Conservation (phyloP, 2,329 filamentous ascomycete species). For the Diaporthe citrichinensis region DNA sequence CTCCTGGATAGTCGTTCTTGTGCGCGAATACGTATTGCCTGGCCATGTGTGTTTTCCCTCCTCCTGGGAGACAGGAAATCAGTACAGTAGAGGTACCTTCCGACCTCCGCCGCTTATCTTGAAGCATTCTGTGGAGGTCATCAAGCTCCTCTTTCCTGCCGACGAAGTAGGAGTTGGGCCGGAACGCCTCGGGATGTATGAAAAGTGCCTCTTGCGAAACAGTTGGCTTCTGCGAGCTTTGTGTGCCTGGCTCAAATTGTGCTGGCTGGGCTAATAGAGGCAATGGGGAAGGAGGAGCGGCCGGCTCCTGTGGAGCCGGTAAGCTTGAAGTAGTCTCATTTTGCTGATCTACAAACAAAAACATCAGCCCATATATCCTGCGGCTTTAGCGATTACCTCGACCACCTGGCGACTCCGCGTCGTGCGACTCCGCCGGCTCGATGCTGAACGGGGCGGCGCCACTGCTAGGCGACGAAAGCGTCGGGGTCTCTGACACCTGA, state of each 20-base stretch:
- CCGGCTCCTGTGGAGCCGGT: slow-evolving; percentile 21
- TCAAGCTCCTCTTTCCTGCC: slow-evolving; percentile 71
- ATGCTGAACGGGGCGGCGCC: slow-evolving; percentile 28
- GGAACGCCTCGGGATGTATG: slow-evolving; percentile 69
- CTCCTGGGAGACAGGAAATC: slow-evolving; percentile 74
- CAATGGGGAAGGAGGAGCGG: slow-evolving; percentile 41
- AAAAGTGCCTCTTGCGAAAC: slow-evolving; percentile 49
- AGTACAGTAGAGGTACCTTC: slow-evolving; percentile 74
- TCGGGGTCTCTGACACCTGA: background rate
- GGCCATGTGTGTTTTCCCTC: slow-evolving; percentile 78
- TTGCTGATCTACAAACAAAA: slow-evolving; percentile 37
- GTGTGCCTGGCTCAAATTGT: slow-evolving; percentile 3
- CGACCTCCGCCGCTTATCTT: slow-evolving; percentile 67
- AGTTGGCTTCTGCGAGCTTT: slow-evolving; percentile 26
- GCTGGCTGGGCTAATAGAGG: slow-evolving; percentile 35
- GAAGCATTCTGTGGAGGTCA: slow-evolving; percentile 71
- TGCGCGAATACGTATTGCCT: slow-evolving; percentile 76
- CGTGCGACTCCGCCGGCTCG: slow-evolving; percentile 19
- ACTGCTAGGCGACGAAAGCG: background rate
- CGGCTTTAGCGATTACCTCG: slow-evolving; percentile 30
- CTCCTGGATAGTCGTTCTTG: slow-evolving; percentile 71
- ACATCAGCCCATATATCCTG: slow-evolving; percentile 45
- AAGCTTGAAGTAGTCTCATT: slow-evolving; percentile 38
- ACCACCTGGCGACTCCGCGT: slow-evolving; percentile 35
- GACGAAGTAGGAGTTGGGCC: slow-evolving; percentile 74